phyloP scores from a whole-genome alignment of 345 rosid genomes.

The Melaleuca quinquenervia region DNA sequence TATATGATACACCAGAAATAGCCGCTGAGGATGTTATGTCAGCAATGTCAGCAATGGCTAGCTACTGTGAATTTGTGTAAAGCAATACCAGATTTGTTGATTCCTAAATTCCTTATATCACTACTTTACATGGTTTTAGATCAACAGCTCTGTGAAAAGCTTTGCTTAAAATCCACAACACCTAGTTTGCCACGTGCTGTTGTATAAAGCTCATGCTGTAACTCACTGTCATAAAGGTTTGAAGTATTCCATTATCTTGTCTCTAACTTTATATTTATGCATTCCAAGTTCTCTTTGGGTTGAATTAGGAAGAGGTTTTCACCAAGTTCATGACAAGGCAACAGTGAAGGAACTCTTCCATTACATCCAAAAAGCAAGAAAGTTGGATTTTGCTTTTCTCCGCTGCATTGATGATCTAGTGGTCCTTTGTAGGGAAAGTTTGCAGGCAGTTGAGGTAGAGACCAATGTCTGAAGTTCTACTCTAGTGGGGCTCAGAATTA shows the following conservation, averaged over 20 bases:
- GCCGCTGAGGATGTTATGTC: background rate
- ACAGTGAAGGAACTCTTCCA: background rate
- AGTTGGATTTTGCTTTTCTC: background rate
- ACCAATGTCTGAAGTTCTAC: background rate
- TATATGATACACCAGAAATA: background rate
- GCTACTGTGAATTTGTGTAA: background rate
- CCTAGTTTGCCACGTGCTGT: background rate
- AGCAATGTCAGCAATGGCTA: background rate
- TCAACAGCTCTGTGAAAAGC: background rate
- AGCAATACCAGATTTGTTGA: background rate
- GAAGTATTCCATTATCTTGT: background rate
- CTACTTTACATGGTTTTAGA: background rate
- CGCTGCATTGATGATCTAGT: background rate
- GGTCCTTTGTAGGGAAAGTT: background rate
- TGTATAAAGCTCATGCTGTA: background rate
- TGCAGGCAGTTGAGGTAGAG: background rate
- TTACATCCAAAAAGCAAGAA: background rate
- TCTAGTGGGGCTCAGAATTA: background rate
- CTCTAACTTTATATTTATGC: background rate
- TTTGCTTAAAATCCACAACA: background rate
- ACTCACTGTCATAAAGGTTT: background rate
- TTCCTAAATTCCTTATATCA: background rate
- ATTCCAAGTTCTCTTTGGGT: background rate
- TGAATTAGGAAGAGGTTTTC: background rate
- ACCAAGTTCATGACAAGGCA: background rate